These are phyloP conservation scores for Barnettozyma sucrosica DNA, from an alignment of 805 yeast genomes.

Conservation along the genomic window DNA sequence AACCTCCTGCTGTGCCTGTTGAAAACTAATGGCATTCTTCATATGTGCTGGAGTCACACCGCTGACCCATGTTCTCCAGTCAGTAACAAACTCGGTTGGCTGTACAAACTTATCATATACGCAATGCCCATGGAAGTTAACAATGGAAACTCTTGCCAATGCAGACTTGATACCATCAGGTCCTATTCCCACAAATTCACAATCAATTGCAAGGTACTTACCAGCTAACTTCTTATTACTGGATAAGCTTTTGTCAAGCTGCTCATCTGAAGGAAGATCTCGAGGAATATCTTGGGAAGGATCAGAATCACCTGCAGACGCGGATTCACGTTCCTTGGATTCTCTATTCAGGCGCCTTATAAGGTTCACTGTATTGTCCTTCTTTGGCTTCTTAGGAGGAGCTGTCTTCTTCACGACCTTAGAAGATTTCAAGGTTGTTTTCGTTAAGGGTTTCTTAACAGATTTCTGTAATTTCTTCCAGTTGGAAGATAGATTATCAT, in stretches of 20 bases:
- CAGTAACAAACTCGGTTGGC: conserved; percentile 72
- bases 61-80: conserved; percentile 91
- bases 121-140: conserved; percentile 71
- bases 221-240: conserved; percentile 47
- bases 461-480: conserved; percentile 10
- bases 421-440: not conserved
- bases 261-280: conserved; percentile 12
- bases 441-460: not conserved
- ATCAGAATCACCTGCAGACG: conserved; percentile 22
- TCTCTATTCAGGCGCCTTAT: conserved; percentile 6
- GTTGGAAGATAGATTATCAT: conserved; percentile 9
- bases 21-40: conserved; percentile 59
- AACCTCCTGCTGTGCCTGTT: conserved; percentile 57
- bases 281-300: conserved; percentile 22
- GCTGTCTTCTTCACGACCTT: not conserved
- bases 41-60: conserved; percentile 73
- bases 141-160: conserved; percentile 82
- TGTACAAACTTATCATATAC: conserved; percentile 69
- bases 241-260: conserved; percentile 12
- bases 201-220: conserved; percentile 75
- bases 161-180: conserved; percentile 63
- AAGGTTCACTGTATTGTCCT: conserved; percentile 6
- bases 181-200: conserved; percentile 93
- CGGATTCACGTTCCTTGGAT: conserved; percentile 14
- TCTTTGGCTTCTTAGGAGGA: conserved; percentile 1